Base-by-base conservation (phyloP, 495 filamentous ascomycete genomes). In the Chaetomium tenue region DNA sequence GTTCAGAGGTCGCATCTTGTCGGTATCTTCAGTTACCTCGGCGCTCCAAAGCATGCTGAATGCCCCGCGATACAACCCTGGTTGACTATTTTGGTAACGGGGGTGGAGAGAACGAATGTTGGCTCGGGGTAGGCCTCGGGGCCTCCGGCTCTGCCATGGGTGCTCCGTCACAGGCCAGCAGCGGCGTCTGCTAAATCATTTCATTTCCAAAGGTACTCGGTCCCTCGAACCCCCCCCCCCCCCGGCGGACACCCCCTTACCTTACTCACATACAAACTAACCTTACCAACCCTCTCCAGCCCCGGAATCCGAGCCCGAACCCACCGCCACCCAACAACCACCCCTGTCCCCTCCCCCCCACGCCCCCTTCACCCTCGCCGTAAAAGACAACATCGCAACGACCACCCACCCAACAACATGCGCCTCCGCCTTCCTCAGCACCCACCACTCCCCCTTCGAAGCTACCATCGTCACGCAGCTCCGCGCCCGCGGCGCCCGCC, bases 351-450 rank as follows among this genome's bases (percentile, higher is more conserved):
- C 12, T 18, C 18, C 4, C 12, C 48, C 33, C 25, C 22, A 44
- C 18, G 33, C 18, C 39, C 30, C 39, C 40, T 76, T 75, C 63
- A 76, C 72, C 47, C 75, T 97, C 47, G 88, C 89, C 13, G 81
- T 96, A 48, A 97, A 97, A 77, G 92, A 97, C 78, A 97, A 96
- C 73, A 97, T 97, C 66, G 88, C 88, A 68, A 92, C 90, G 0
- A 46, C 62, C 8, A 57, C 72, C 59, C 74, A 87, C 20, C 83
- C 88, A 3, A 96, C 92, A 37, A 93, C 92, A 74, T 93, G 91
- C 75, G 90, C 84, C 58, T 96, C 92, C 26, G 76, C 77, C n/a
- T 86, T 90, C 58, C 81, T 96, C n/a, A 70, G 84, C n/a, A 76
- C 77, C 60, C 89, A 89, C 76, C 73, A 69, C 52, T 90, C 86